Base-by-base conservation (phyloP, 2,329 filamentous ascomycete genomes). In the Rugonectria rugulosa region DNA sequence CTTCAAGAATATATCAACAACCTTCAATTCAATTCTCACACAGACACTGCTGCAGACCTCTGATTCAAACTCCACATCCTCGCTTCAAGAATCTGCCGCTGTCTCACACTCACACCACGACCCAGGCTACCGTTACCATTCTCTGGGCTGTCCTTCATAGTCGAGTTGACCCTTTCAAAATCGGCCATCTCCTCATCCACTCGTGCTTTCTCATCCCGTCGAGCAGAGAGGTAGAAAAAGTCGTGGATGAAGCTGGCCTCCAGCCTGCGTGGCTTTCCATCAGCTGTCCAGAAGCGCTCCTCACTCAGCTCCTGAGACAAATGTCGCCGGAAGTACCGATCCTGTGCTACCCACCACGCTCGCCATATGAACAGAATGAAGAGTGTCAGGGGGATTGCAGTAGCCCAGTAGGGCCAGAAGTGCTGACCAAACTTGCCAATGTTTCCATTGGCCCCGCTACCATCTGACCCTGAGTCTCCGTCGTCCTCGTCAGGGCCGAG, bases 321-420 rank as follows among this genome's bases (percentile, higher is more conserved):
- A 56, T 79, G 77, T 4, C 75, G 70, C 1, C 77, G 69, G 63
- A 79, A 79, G 65, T 75, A 78, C 2, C 77, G 72, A 61, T 80
- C 77, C 61, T 79, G 77, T 9, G 69, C 72, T 2, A 79, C 77
- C 77, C 77, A 79, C 77, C 77, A 79, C 1, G 73, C 75, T 5
- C 77, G 75, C 77, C 77, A 80, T 10, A 62, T 54, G 17, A 71
- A 65, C 8, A 80, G 67, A 36, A 80, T 79, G 37, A 75, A 44
- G 26, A 78, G 54, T 0, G 77, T 80, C 11, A 80, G 63, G 0
- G 77, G 77, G 17, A 79, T 68, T 0, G 74, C 75, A 31, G 77
- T 73, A 4, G 74, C 72, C 77, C 77, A 80, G 65, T 79, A 80
- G 24, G 78, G 71, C 76, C 75, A 80, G 51, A 80, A 79, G 5